Percentiles rank a stretch among this genome's conserved stretches.
Conservation (phyloP, 2,329 filamentous ascomycete species). For the Pleurostoma richardsiae region DNA sequence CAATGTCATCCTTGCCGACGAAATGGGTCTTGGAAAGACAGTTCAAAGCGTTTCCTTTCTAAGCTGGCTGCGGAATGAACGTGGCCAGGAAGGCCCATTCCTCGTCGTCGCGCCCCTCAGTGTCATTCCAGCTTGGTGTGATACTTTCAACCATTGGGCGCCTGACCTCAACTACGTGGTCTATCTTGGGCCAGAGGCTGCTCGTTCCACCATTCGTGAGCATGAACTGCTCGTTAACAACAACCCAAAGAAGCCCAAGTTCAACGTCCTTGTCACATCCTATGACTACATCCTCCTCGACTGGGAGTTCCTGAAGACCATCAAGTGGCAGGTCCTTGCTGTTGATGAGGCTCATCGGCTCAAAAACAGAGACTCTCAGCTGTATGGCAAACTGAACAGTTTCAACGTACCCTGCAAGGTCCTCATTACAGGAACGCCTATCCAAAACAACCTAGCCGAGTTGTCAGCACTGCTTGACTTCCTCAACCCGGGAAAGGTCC, state of each 20-base stretch:
- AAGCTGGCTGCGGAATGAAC: conserved; percentile 90
- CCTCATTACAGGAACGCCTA: conserved; percentile 92
- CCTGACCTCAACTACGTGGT: conserved; percentile 96
- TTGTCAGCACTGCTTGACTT: conserved; percentile 92
- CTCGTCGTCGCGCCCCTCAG: conserved; percentile 96
- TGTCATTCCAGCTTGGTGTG: conserved; percentile 96
- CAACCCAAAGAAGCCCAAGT: conserved; percentile 85
- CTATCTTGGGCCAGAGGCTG: conserved; percentile 84
- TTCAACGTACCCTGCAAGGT: conserved; percentile 87
- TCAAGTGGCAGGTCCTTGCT: conserved; percentile 97
- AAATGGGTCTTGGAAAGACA: conserved; percentile 98
- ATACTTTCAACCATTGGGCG: conserved; percentile 95
- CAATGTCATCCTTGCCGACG: conserved; percentile 95
- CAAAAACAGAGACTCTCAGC: conserved; percentile 92
- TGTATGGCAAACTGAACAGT: conserved; percentile 79
- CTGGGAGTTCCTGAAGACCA: conserved; percentile 74
- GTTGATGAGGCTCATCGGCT: conserved; percentile 95
- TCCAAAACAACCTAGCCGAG: conserved; percentile 95
- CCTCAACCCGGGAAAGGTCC: conserved; percentile 87
- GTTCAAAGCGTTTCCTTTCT: conserved; percentile 96
- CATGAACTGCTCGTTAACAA: conserved; percentile 84
- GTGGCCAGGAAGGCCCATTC: conserved; percentile 88
- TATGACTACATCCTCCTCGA: conserved; percentile 95
- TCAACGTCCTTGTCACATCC: conserved; percentile 95
- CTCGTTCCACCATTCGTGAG: conserved; percentile 82